phyloP scores from a whole-genome alignment of 257 asterid species.

The Ajuga chamaepitys region DNA sequence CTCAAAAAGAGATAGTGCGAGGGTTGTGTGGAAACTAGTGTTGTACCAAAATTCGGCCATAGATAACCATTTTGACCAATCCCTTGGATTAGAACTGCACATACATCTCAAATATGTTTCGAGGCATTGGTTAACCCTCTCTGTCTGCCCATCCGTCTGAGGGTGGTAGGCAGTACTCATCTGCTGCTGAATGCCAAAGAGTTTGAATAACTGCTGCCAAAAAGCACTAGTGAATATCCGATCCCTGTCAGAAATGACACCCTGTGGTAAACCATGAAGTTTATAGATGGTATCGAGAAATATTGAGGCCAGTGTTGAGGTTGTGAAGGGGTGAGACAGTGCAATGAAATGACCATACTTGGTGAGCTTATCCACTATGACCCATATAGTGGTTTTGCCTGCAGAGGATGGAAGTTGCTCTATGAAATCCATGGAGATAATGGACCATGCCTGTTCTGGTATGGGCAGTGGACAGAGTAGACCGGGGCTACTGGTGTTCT shows the following conservation, averaged over 20 bases:
- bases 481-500: too few relatives aligned
- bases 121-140: not conserved
- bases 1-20: too few relatives aligned
- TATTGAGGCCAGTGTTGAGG: not conserved
- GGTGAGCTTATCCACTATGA: not conserved
- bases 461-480: not conserved
- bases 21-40: not conserved
- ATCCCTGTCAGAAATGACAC: not conserved
- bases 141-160: not conserved
- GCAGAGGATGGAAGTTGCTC: not conserved
- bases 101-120: slow-evolving; percentile 4
- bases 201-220: not conserved
- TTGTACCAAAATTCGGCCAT: slow-evolving; percentile 1
- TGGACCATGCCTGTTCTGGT: not conserved
- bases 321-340: not conserved
- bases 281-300: not conserved
- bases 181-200: not conserved
- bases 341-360: not conserved
- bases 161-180: not conserved
- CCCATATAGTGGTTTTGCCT: not conserved
- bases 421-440: not conserved
- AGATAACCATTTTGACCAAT: not conserved
- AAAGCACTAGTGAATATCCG: not conserved
- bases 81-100: not conserved
- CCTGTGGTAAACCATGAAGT: not conserved